Evolutionary conservation across 495 filamentous ascomycete species (phyloP).

Genomic region (Physcia stellaris): DNA sequence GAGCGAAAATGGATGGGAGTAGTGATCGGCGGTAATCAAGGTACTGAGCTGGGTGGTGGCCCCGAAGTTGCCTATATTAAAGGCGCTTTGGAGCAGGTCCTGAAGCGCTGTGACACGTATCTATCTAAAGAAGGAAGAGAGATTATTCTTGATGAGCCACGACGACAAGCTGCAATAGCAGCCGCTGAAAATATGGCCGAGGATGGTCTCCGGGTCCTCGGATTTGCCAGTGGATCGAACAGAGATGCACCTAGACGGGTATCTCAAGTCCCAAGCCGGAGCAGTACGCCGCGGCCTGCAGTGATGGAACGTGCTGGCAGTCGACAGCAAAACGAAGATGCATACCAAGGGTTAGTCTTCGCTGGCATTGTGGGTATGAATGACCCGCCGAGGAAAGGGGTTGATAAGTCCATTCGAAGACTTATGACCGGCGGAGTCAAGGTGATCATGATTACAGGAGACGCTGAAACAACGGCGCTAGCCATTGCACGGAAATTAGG

Average conservation of each 20-base stretch:
- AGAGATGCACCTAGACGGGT: constrained; percentile 14
- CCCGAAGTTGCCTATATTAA: constrained; percentile 82
- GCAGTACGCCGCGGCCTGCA: constrained; percentile 33
- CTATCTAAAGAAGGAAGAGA: constrained; percentile 77
- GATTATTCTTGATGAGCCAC: constrained; percentile 66
- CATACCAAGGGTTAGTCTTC: constrained; percentile 74
- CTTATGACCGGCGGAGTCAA: constrained; percentile 89
- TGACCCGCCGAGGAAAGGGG: constrained; percentile 80
- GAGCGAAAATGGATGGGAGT: constrained; percentile 99
- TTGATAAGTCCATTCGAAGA: constrained; percentile 76
- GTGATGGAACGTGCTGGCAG: constrained; percentile 18
- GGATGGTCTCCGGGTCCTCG: constrained; percentile 81
- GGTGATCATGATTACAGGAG: constrained; percentile 97
- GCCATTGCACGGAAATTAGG: constrained; percentile 88
- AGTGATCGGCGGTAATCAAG: constrained; percentile 47
- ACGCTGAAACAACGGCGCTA: constrained; percentile 84
- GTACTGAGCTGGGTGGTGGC: constrained; percentile 28
- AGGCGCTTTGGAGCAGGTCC: constrained; percentile 78
- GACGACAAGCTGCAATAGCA: constrained; percentile 57
- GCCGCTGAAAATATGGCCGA: constrained; percentile 85
- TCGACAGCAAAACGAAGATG: constrained; percentile 45
- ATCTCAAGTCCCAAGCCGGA: constrained; percentile 22
- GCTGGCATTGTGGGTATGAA: constrained; percentile 93
- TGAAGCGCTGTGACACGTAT: constrained; percentile 82
- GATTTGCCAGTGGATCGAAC: constrained; percentile 68